phyloP scores from a whole-genome alignment of 2,329 filamentous ascomycete species.

The Neonectria punicea region DNA sequence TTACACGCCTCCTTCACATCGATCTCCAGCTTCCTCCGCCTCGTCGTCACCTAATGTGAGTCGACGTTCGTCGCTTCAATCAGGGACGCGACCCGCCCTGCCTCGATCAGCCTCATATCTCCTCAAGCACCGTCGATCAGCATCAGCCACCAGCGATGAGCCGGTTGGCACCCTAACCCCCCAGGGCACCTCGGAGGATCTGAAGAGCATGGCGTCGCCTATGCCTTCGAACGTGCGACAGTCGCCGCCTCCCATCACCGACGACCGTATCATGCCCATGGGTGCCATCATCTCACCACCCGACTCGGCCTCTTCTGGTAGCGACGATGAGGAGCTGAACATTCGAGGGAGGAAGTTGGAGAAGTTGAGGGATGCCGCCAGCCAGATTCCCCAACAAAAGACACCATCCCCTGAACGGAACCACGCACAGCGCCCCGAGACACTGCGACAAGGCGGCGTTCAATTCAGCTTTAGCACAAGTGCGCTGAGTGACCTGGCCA shows the following conservation, averaged over 20 bases:
- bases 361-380: conserved; percentile 79
- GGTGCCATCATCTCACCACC: conserved; percentile 92
- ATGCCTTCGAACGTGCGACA: conserved; percentile 71
- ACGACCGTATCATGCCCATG: conserved; percentile 77
- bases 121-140: conserved; percentile 70
- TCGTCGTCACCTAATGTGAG: conserved; percentile 66
- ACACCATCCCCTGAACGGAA: conserved; percentile 59
- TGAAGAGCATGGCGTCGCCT: conserved; percentile 54
- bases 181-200: conserved; percentile 61
- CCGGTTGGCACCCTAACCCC: conserved; percentile 55
- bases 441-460: conserved; percentile 46
- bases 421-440: conserved; percentile 61
- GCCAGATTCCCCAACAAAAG: conserved; percentile 70
- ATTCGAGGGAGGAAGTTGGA: conserved; percentile 61
- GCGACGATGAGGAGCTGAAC: conserved; percentile 75
- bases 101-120: conserved; percentile 75
- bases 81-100: conserved; percentile 61
- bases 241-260: conserved; percentile 83
- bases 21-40: conserved; percentile 69
- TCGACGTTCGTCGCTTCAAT: conserved; percentile 67
- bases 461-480: conserved; percentile 61
- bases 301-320: conserved; percentile 82
- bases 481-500: conserved; percentile 55
- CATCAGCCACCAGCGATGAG: conserved; percentile 42
- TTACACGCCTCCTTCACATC: conserved; percentile 83